Percentiles rank a stretch among this genome's conserved stretches.
Evolutionary conservation across 2,329 filamentous ascomycete genomes (phyloP).

Genomic region (Aspergillus sp.): DNA sequence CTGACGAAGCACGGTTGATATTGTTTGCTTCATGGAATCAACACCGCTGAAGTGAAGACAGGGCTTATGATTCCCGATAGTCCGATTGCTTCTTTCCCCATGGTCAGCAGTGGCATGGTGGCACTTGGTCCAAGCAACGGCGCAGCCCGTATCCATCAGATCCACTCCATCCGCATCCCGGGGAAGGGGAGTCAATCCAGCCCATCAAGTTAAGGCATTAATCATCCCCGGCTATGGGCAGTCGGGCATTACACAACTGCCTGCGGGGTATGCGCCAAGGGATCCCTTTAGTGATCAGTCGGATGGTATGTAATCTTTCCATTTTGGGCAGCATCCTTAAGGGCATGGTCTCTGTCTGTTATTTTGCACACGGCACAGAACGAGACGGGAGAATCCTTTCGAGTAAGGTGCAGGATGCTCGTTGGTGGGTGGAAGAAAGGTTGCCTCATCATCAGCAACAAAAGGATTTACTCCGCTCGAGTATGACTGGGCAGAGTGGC

Average conservation of each 20-base stretch:
- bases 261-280: conserved; percentile 6
- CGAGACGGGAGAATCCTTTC: not conserved
- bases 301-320: not conserved
- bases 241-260: not conserved
- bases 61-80: conserved; percentile 1
- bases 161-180: conserved; percentile 8
- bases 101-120: not conserved
- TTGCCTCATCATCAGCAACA: not conserved
- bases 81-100: conserved; percentile 5
- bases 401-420: not conserved
- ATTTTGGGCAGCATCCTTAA: not conserved
- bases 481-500: not conserved
- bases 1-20: no score
- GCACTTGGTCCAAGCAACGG: conserved; percentile 3
- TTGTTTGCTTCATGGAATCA: not conserved
- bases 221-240: not conserved
- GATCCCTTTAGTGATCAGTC: not conserved
- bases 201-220: not conserved
- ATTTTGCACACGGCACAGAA: not conserved
- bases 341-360: not conserved
- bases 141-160: conserved; percentile 4
- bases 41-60: not conserved
- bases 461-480: not conserved
- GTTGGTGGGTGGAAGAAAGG: not conserved
- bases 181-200: conserved; percentile 8